A percentile compares a stretch with the other conserved stretches of the same genome.
These are phyloP conservation scores for Salvia sclarea DNA, from an alignment of 305 asterid species.

Conservation along the genomic window DNA sequence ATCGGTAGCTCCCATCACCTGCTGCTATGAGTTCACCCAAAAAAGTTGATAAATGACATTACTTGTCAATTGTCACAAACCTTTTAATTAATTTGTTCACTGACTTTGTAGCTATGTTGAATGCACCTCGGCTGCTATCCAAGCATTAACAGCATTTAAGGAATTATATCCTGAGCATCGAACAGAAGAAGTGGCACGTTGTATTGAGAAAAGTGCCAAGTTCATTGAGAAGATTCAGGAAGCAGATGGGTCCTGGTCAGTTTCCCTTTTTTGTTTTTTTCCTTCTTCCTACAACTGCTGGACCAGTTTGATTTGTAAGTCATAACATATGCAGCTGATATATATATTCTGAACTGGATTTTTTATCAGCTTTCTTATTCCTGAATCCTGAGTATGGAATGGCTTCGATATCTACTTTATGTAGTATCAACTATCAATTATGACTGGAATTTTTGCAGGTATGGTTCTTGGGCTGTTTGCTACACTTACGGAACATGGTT, in stretches of 20 bases:
- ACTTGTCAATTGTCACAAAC: no score
- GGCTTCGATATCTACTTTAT: background rate
- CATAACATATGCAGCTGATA: constrained; percentile 12
- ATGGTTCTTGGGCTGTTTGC: constrained; percentile 99
- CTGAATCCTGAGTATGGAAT: constrained; percentile 19
- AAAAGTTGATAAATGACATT: constrained; percentile 12
- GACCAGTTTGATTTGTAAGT: constrained; percentile 15
- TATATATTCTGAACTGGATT: constrained; percentile 20
- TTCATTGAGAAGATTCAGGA: constrained; percentile 83
- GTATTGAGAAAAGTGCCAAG: constrained; percentile 69
- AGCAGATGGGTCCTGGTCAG: constrained; percentile 96
- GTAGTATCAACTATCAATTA: constrained; percentile 1
- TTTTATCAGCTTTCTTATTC: constrained; percentile 21
- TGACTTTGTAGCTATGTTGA: constrained; percentile 77
- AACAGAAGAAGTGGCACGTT: constrained; percentile 66
- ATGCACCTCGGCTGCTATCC: constrained; percentile 98
- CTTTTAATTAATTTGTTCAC: constrained; percentile 26
- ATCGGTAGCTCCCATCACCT: constrained; percentile 16
- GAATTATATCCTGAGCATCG: constrained; percentile 90
- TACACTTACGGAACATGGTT: constrained; percentile 96
- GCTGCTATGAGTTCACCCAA: constrained; percentile 2
- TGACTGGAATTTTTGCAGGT: constrained; percentile 50
- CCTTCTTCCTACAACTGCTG: constrained; percentile 15
- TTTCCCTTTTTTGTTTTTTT: constrained; percentile 28
- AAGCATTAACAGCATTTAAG: constrained; percentile 77